Conservation (phyloP, 2,329 filamentous ascomycete species). For the Penicillium sp. region DNA sequence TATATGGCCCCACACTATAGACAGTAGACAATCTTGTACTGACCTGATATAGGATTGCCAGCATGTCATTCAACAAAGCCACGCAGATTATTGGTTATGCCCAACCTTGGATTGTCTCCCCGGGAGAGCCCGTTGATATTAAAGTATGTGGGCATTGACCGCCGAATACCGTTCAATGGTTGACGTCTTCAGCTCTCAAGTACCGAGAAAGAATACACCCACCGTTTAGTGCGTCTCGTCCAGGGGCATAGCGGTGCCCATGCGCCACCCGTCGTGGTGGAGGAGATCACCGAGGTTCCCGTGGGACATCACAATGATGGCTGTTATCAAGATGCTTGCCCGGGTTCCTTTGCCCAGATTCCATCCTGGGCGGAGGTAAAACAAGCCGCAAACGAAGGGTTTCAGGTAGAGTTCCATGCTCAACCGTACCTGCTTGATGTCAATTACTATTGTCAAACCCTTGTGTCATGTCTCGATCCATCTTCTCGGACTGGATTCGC, state of each 20-base stretch:
- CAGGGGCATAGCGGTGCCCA: background rate
- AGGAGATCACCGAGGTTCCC: background rate
- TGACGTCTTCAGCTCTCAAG: background rate
- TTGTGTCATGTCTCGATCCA: background rate
- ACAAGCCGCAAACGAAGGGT: background rate
- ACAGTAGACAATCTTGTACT: background rate
- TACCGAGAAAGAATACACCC: background rate
- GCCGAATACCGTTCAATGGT: no score
- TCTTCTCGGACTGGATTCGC: background rate
- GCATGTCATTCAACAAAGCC: background rate
- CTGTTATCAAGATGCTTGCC: background rate
- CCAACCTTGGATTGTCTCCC: background rate
- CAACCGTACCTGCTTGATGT: background rate
- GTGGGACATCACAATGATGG: background rate
- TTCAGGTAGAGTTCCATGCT: background rate
- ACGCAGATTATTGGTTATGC: slow-evolving; percentile 1
- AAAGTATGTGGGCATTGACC: background rate
- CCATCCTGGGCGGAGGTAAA: background rate
- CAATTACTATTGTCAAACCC: background rate
- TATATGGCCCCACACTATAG: no score
- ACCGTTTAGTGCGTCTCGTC: slow-evolving; percentile 1
- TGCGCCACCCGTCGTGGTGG: slow-evolving; percentile 3
- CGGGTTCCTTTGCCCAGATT: background rate
- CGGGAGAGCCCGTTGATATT: background rate
- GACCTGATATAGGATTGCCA: background rate